phyloP scores from a whole-genome alignment of 2,329 filamentous ascomycete species.

The Sphaerulina musiva region DNA sequence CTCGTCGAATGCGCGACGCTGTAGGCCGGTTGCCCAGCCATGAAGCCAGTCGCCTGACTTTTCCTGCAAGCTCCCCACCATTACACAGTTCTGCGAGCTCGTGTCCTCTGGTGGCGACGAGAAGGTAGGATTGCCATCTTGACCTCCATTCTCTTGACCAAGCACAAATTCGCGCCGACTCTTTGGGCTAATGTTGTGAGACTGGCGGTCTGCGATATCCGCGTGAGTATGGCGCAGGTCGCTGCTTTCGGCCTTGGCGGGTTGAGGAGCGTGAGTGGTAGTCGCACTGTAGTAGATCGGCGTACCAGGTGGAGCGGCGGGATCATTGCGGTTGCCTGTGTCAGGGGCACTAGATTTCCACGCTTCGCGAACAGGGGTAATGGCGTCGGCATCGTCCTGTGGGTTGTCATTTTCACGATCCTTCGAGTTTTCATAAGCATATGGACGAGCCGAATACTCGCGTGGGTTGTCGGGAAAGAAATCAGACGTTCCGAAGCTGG shows the following conservation, averaged over 20 bases:
- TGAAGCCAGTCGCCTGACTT: slow-evolving; percentile 30
- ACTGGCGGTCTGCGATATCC: slow-evolving; percentile 20
- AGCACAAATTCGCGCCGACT: slow-evolving; percentile 27
- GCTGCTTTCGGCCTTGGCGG: slow-evolving; percentile 5
- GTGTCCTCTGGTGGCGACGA: slow-evolving; percentile 17
- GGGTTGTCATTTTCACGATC: slow-evolving; percentile 8
- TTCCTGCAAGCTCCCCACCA: slow-evolving; percentile 20
- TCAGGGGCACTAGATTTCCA: slow-evolving; percentile 1
- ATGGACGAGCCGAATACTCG: slow-evolving; percentile 33
- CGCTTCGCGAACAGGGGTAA: slow-evolving; percentile 1
- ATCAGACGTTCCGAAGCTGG: slow-evolving; percentile 35
- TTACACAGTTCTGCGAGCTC: slow-evolving; percentile 14
- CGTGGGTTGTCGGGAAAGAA: slow-evolving; percentile 37
- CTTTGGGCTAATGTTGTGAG: slow-evolving; percentile 30
- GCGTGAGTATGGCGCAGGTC: neutral
- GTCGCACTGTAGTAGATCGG: slow-evolving; percentile 20
- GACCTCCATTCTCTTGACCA: slow-evolving; percentile 25
- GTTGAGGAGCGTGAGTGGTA: slow-evolving; percentile 11
- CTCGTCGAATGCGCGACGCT: slow-evolving; percentile 25
- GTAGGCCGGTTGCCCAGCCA: slow-evolving; percentile 31
- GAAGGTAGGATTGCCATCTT: neutral
- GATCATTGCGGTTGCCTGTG: slow-evolving; percentile 16
- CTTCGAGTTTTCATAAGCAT: slow-evolving; percentile 28
- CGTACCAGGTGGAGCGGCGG: slow-evolving; percentile 26
- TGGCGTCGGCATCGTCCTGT: slow-evolving; percentile 1